Evolutionary conservation across 345 rosid genomes (phyloP).

Genomic region (Boechera retrofracta): DNA sequence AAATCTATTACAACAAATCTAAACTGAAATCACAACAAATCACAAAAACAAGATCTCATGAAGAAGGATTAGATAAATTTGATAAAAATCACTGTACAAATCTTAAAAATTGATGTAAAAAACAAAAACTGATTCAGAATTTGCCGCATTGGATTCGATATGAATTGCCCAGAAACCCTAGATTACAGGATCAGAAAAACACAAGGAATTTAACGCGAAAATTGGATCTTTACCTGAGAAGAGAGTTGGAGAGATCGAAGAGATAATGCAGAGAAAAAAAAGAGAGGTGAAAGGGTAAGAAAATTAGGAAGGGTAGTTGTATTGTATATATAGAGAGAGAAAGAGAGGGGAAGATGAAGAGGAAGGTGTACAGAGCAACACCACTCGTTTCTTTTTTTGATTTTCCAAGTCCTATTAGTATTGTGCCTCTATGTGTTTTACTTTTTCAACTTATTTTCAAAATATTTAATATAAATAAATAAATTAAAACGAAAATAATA

Average conservation of each 20-base stretch:
- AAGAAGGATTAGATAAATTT: neutral
- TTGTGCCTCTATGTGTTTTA: constrained; percentile 8
- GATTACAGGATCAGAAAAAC: neutral
- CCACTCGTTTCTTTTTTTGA: constrained; percentile 25
- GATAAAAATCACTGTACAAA: neutral
- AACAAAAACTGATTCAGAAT: neutral
- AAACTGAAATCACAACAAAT: neutral
- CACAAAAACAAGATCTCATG: constrained; percentile 27
- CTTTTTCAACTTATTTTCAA: too few relatives aligned
- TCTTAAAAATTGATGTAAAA: too few relatives aligned
- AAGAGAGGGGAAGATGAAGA: constrained; percentile 10
- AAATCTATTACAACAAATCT: neutral
- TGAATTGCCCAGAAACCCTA: constrained; percentile 18
- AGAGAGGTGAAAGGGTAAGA: constrained; percentile 2
- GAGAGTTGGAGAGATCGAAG: constrained; percentile 23
- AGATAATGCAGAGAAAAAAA: constrained; percentile 25
- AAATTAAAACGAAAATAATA: too few relatives aligned
- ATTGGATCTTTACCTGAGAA: constrained; percentile 36
- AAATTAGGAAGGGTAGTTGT: constrained; percentile 3
- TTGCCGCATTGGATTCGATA: neutral
- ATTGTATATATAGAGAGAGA: constrained; percentile 18
- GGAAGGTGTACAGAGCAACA: constrained; percentile 28
- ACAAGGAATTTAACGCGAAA: neutral
- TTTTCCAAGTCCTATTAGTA: neutral
- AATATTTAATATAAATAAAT: too few relatives aligned